Evolutionary conservation across 148 eudicot genomes (phyloP).

Genomic region (Cornus controversa): DNA sequence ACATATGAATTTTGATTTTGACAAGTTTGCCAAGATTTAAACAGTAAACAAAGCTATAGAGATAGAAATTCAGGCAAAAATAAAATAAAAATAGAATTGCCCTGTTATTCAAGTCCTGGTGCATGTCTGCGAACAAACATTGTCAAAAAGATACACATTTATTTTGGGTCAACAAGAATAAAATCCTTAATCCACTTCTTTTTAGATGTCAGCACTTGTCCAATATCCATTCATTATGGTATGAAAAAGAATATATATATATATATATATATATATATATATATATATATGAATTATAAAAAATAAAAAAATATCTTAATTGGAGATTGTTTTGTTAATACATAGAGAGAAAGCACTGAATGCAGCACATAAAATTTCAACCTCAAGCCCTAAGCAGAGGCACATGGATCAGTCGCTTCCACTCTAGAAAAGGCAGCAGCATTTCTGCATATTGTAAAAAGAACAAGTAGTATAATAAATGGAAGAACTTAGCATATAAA

Average conservation of each 20-base stretch:
- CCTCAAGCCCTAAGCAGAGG: conserved; percentile 3
- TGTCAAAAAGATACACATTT: neutral
- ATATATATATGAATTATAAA: neutral
- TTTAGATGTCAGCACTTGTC: no score
- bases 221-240: neutral
- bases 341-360: neutral
- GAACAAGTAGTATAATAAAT: neutral
- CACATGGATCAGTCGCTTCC: neutral
- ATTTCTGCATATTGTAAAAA: conserved; percentile 23
- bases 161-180: no score
- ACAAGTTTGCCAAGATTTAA: no score
- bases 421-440: conserved; percentile 32
- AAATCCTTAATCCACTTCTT: no score
- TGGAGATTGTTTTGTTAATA: neutral
- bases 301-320: neutral
- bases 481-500: neutral
- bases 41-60: no score
- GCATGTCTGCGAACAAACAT: neutral
- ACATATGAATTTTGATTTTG: no score
- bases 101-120: neutral
- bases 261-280: neutral
- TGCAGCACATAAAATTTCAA: neutral
- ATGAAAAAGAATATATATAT: neutral
- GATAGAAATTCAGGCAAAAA: no score
- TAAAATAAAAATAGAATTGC: no score